Evolutionary conservation across 2,329 filamentous ascomycete genomes (phyloP), one percentile per base, ranked within the genome.

Genomic region (Karstenula rhodostoma): DNA sequence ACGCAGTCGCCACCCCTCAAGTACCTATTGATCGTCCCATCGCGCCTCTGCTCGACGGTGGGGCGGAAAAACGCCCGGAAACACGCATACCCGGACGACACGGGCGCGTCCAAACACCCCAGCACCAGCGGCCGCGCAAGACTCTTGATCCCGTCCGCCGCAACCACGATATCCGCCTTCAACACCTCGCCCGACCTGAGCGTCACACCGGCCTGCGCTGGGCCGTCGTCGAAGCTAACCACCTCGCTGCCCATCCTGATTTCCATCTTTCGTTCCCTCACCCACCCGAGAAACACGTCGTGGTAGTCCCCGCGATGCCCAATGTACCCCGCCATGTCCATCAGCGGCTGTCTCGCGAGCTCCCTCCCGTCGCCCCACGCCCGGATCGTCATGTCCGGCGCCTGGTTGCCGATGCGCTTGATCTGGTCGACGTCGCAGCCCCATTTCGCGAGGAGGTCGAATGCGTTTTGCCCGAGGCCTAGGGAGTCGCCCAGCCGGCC

Each of bases 31-130:
- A 63, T 23, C 48, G 13, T 61, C 27, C 7, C 57, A 62, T 64
- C 68, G 58, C 33, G 60, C 50, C 47, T 63, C 56, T 62, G 63
- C 57, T 56, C 71, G 44, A 40, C 46, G 40, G 56, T 67, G 33
- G 60, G 63, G 44, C 57, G 60, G 57, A 69, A 72, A 60, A 69
- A 84, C 0, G 82, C 82, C 3, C 82, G 75, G 69, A 80, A 84
- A 65, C 82, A 83, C 2, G 83, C 82, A 60, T 84, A 85, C 0
- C 83, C 83, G 51, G 77, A 80, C 48, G 78, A 80, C 63, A 83
- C 82, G 2, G 81, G 82, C 23, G 80, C 80, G 59, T 84, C 82
- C 23, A 74, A 69, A 33, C 81, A 81, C 1, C 81, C 81, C 5
- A 85, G 77, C 13, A 85, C 82, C 1, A 84, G 75, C 58, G 80